Conservation (phyloP, 1,139 yeast genomes). For the Hemisphaericaspora subhashii region DNA sequence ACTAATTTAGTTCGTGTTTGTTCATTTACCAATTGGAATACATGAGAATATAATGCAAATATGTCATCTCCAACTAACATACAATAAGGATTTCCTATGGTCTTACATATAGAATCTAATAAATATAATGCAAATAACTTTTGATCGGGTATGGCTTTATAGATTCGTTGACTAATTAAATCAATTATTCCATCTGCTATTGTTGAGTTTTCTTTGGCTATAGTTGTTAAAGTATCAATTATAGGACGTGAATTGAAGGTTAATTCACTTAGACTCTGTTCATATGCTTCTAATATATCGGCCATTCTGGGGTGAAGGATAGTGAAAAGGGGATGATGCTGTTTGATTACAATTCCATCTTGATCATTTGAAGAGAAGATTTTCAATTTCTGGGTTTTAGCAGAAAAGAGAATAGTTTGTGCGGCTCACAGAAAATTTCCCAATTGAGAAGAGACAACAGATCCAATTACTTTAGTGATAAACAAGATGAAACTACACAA, state of each 20-base stretch:
- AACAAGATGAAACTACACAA: too few relatives aligned
- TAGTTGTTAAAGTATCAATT: conserved; percentile 78
- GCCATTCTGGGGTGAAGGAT: too few relatives aligned
- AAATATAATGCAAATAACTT: conserved; percentile 82
- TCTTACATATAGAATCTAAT: conserved; percentile 90
- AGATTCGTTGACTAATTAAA: conserved; percentile 64
- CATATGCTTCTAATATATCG: conserved; percentile 52
- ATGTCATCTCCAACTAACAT: conserved; percentile 67
- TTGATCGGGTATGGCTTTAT: conserved; percentile 64
- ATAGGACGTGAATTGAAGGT: conserved; percentile 90
- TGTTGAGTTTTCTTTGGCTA: conserved; percentile 80
- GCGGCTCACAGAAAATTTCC: too few relatives aligned
- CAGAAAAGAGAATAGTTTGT: too few relatives aligned
- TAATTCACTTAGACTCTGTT: conserved; percentile 66
- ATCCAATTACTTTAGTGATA: too few relatives aligned
- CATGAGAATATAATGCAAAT: conserved; percentile 67
- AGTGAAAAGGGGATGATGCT: too few relatives aligned
- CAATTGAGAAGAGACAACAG: too few relatives aligned
- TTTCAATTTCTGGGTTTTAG: too few relatives aligned
- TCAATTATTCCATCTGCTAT: conserved; percentile 76
- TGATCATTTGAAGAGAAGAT: too few relatives aligned
- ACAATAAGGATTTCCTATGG: conserved; percentile 86
- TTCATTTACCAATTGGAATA: conserved; percentile 78
- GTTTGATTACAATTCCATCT: too few relatives aligned
- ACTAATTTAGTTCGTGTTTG: conserved; percentile 70